Base-by-base conservation (phyloP, 1,284 basidiomycete species). In the Xerocomus minutiporus region DNA sequence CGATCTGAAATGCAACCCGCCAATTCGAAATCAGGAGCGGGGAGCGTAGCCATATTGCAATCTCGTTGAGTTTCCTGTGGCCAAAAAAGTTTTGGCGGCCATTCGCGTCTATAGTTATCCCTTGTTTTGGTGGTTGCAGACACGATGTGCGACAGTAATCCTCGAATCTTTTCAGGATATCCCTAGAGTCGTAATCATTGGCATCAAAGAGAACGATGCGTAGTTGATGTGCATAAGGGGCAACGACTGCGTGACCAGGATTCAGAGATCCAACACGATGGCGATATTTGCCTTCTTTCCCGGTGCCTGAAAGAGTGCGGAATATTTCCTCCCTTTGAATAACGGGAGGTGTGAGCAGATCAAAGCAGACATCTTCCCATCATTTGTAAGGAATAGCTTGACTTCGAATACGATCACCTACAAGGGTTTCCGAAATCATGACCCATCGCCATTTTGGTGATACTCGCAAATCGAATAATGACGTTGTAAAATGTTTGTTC, bases 1-100 rank as follows among this genome's bases (percentile, higher is more conserved):
- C 86, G 34, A 88, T 68, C 64, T 90, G 87, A 61, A 88, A 89
- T 1, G 82, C 82, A 41, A 87, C 74, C 4, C 73, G 64, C 83
- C 85, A 88, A 15, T 68, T 56, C 8, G 57, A 52, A 35, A 46
- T n/a, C 35, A 68, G 48, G 61, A 74, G 66, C 40, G 81, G 73
- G 13, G 65, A 64, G 17, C 67, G 61, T 35, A 85, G 59, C 65
- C 74, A 73, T 12, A 58, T 63, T 15, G 72, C 68, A 23, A 86
- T 62, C 20, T 68, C 67, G 56, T 75, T 68, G 1, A 89, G 71
- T 31, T 68, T 70, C 57, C 71, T 78, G 9, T 61, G 58, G 0
- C 68, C 59, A 59, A 84, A 88, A 57, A 87, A 83, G 0, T 68
- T 71, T 40, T 71, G 71, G 20, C 70, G 60, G 49, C 70, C 66